Base-by-base conservation (phyloP, 2,329 filamentous ascomycete genomes). In the Aspergillus intermedius region DNA sequence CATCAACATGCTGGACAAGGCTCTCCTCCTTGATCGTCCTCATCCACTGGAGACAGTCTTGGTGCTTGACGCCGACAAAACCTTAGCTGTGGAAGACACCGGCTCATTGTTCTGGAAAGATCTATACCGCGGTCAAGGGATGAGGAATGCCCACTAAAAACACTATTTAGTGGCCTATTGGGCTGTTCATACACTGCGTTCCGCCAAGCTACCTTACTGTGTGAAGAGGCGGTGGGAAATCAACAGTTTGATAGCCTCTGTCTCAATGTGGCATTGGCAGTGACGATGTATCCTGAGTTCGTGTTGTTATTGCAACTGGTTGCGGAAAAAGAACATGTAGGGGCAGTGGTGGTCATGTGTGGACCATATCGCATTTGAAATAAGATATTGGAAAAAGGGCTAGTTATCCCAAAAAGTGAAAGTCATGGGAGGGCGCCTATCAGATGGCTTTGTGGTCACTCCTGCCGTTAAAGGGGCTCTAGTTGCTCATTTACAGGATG, bases 41-140 rank as follows among this genome's bases (percentile, higher is more conserved):
- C 37, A 54, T 37, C 34, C 13, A 2, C 44, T 72, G 7, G 55
- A 77, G 41, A 79, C 70, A 0, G 62, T 79, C 42, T 45, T 85
- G 13, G 73, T 83, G 0, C 42, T 86, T 2, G 82, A 86, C 51
- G 81, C 65, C 0, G 81, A 85, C 60, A 77, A 65, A 52, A 85
- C 80, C 0, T 60, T 86, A 46, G 62, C 72, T 4, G 48, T 72
- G 1, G 53, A 72, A 12, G 51, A 59, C 41, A 59, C 55, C 1
- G 48, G 52, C 4, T 22, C 19, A n/a, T 6, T 46, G 19, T 54
- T 58, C 21, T 58, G 55, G 55, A 15, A 52, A 3, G 45, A 30
- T n/a, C n/a, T 2, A 7, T 28, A 57, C 12, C 45, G 48, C 13
- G 42, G 42, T 3, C 45, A 15, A 28, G 15, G 12, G 52, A 48